Evolutionary conservation across 768 basidiomycete genomes (phyloP), one percentile per base, ranked within the genome.

Genomic region (Zangia roseola): DNA sequence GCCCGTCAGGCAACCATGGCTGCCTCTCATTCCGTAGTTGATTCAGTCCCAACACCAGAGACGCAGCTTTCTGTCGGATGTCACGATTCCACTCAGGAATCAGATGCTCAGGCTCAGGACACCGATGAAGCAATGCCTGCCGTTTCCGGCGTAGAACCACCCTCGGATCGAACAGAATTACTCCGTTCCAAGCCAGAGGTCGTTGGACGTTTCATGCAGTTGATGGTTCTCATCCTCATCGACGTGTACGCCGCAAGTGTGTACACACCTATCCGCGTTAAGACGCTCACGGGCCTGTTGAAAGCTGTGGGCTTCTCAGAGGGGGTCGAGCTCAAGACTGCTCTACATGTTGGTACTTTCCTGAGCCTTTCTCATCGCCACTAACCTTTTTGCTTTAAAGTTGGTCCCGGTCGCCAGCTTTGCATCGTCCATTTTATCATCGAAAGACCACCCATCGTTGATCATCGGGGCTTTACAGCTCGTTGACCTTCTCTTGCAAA

Each of bases 191-290:
- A 87, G 52, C 79, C 86, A 20, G 76, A 72, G n/a, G 82, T 91
- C 23, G 86, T 94, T 41, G 83, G 80, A 17, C 80, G 84, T 14
- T 98, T 94, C 69, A 90, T 94, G 80, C 81, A 83, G 40, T 74
- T 95, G 28, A 83, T 93, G 59, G 85, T 97, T 0, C 97, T 97
- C 1, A 92, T 97, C 47, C 79, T 99, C 47, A 86, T 98, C 50
- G 97, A 98, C 59, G 94, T 99, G n/a, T 98, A 97, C 69, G 89
- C 94, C n/a, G 95, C 97, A 25, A 97, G 92, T 65, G 94, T 98
- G 23, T 84, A 86, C 41, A 82, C 86, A 0, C 83, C 90, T 3
- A 84, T 98, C 10, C 80, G 97, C 50, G 81, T 88, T 36, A 94
- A 95, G 72, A 91, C 93, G 0, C 73, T 98, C 53, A 88, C 85